Conservation (phyloP, 2,329 filamentous ascomycete species). For the Aspergillus luchuensis region DNA sequence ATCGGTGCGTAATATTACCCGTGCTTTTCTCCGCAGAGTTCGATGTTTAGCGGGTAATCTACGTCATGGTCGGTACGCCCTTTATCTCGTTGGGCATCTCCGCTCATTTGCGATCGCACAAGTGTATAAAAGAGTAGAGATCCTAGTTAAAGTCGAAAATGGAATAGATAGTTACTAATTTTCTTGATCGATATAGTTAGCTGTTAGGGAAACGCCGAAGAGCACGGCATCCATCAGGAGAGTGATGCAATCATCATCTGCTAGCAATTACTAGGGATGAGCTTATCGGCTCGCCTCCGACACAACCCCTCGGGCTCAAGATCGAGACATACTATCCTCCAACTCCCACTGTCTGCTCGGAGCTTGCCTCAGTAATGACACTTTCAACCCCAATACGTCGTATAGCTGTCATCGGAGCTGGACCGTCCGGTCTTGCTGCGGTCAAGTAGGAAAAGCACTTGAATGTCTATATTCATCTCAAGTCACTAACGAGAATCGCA, state of each 20-base stretch:
- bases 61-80: neutral
- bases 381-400: slow-evolving; percentile 29
- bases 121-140: neutral
- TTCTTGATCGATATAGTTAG: no score
- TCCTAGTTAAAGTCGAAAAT: neutral
- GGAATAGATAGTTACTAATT: no score
- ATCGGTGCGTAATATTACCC: slow-evolving; percentile 21
- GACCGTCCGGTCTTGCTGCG: slow-evolving; percentile 74
- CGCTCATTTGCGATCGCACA: neutral
- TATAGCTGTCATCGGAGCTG: slow-evolving; percentile 80
- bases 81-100: neutral
- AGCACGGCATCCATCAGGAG: neutral
- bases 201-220: neutral
- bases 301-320: neutral
- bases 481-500: slow-evolving; percentile 33
- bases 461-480: neutral
- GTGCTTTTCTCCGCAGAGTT: neutral
- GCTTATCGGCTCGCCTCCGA: slow-evolving; percentile 3
- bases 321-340: neutral
- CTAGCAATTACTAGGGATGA: neutral
- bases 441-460: slow-evolving; percentile 59
- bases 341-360: neutral
- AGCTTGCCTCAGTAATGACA: slow-evolving; percentile 20
- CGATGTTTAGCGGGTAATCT: neutral
- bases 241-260: neutral